A percentile compares a stretch with the other conserved stretches of the same genome.
These are phyloP conservation scores for Fusarium foetens DNA, from an alignment of 2,329 filamentous ascomycete genomes.

Conservation along the genomic window DNA sequence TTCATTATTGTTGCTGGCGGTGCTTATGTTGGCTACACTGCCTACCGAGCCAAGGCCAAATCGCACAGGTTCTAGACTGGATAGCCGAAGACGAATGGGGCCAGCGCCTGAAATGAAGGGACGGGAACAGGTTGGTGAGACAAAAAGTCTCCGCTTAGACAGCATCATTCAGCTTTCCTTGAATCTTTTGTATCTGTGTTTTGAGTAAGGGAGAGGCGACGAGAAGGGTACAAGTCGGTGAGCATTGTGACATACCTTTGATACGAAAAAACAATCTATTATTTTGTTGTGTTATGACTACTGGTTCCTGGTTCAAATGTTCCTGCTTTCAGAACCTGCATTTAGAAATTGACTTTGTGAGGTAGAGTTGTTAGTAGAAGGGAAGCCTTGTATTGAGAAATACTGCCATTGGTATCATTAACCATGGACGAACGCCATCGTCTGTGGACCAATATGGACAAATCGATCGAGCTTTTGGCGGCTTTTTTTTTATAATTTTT, in stretches of 20 bases:
- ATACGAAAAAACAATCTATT: slow-evolving; percentile 18
- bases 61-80: slow-evolving; percentile 64
- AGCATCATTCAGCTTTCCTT: slow-evolving; percentile 24
- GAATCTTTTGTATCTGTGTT: slow-evolving; percentile 27
- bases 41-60: slow-evolving; percentile 76
- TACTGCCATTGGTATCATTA: background rate
- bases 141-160: slow-evolving; percentile 21
- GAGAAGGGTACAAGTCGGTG: slow-evolving; percentile 24
- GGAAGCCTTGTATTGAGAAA: background rate
- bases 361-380: background rate
- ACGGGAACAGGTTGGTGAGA: slow-evolving; percentile 10
- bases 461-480: background rate
- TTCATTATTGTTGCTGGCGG: slow-evolving; percentile 77
- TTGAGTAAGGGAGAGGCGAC: slow-evolving; percentile 21
- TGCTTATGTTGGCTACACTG: slow-evolving; percentile 86
- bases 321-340: background rate
- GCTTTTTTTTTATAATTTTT: background rate
- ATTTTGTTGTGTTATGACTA: slow-evolving; percentile 14
- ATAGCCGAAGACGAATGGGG: background rate
- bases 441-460: too few species aligned
- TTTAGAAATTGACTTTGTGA: background rate
- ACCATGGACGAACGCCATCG: background rate
- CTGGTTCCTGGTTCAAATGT: background rate
- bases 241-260: slow-evolving; percentile 26
- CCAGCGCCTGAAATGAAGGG: background rate